Conservation (phyloP, 352 stramenopile species). For the Detonula confervacea region DNA sequence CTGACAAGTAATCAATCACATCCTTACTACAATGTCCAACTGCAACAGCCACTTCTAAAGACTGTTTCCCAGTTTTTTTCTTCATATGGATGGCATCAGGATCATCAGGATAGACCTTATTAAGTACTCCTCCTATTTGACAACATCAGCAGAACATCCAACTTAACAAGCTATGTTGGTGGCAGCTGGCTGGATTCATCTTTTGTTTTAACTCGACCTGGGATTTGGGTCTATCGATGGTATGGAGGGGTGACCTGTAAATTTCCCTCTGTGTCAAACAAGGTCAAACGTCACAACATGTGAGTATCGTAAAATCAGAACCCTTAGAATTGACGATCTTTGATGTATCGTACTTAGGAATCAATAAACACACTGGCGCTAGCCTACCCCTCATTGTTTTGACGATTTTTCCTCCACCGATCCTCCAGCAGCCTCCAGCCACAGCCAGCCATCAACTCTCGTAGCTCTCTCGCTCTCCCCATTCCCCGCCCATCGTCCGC, state of each 20-base stretch:
- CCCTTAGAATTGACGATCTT: neutral
- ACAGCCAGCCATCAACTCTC: neutral
- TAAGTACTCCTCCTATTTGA: conserved; percentile 20
- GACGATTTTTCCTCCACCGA: neutral
- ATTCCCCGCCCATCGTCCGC: too few relatives aligned
- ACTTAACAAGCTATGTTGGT: conserved; percentile 28
- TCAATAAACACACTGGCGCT: neutral
- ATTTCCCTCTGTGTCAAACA: too few relatives aligned
- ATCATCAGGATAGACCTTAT: conserved; percentile 15
- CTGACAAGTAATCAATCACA: conserved; percentile 14
- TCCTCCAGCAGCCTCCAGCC: neutral
- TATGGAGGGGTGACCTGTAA: too few relatives aligned
- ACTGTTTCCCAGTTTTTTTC: conserved; percentile 28
- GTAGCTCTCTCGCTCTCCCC: too few relatives aligned
- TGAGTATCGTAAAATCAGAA: too few relatives aligned
- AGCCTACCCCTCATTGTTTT: too few relatives aligned
- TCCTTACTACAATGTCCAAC: conserved; percentile 14
- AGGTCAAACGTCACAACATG: too few relatives aligned
- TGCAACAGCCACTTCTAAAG: conserved; percentile 22
- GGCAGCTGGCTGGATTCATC: conserved; percentile 18
- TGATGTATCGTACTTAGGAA: neutral
- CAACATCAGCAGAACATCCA: conserved; percentile 23
- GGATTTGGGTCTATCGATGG: too few relatives aligned
- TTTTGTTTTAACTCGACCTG: conserved; percentile 15
- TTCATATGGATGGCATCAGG: conserved; percentile 11